Evolutionary conservation across 805 yeast genomes (phyloP).

Genomic region (Ogataea trehalophila): DNA sequence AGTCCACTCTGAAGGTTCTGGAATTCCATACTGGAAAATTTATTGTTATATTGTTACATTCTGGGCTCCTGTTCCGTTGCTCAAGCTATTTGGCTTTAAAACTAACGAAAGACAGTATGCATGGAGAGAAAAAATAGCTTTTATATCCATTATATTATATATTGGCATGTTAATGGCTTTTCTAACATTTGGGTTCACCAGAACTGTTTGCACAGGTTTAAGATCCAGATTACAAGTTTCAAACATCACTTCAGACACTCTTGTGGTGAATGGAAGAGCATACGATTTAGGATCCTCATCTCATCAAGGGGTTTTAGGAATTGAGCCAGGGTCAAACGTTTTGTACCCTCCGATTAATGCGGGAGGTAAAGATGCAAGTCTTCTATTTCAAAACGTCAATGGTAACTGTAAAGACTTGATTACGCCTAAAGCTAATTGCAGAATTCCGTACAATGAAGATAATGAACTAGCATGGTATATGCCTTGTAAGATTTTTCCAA

Average conservation of each 20-base stretch:
- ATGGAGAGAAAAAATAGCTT: slow-evolving; percentile 94
- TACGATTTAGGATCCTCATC: slow-evolving; percentile 61
- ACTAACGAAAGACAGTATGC: slow-evolving; percentile 84
- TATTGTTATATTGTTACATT: slow-evolving; percentile 81
- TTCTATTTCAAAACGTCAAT: slow-evolving; percentile 86
- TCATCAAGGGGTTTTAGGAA: slow-evolving; percentile 83
- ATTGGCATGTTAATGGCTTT: slow-evolving; percentile 79
- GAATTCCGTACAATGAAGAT: slow-evolving; percentile 58
- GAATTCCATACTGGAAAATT: slow-evolving; percentile 55
- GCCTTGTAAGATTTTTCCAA: slow-evolving; percentile 74
- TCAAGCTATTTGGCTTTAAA: slow-evolving; percentile 69
- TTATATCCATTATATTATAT: slow-evolving; percentile 67
- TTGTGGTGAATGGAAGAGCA: slow-evolving; percentile 80
- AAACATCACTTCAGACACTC: slow-evolving; percentile 52
- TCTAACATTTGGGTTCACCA: slow-evolving; percentile 86
- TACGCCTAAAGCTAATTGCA: slow-evolving; percentile 58
- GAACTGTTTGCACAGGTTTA: slow-evolving; percentile 61
- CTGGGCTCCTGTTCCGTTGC: slow-evolving; percentile 83
- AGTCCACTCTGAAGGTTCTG: background rate
- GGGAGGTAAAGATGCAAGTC: slow-evolving; percentile 82
- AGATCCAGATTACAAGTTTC: slow-evolving; percentile 50
- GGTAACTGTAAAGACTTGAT: slow-evolving; percentile 83
- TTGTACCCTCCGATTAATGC: slow-evolving; percentile 83
- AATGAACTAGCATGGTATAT: slow-evolving; percentile 88
- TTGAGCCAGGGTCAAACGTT: slow-evolving; percentile 62